Evolutionary conservation across 1,284 basidiomycete genomes (phyloP).

Genomic region (Coniophora puteana): DNA sequence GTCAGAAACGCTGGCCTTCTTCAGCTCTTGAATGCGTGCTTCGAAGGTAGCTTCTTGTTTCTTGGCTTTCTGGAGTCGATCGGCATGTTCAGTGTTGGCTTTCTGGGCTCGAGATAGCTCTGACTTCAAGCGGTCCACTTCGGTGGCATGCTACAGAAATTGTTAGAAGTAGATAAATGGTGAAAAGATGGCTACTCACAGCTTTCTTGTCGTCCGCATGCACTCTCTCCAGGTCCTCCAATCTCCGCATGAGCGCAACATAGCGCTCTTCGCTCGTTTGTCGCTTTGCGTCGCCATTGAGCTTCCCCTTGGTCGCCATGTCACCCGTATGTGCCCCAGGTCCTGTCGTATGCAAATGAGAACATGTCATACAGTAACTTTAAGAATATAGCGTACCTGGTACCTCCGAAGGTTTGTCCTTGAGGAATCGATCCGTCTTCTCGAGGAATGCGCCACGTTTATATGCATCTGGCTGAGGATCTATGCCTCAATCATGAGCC

Average conservation of each 20-base stretch:
- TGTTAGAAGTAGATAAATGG: neutral
- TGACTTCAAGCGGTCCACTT: constrained; percentile 54
- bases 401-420: constrained; percentile 36
- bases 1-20: constrained; percentile 43
- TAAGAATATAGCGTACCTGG: constrained; percentile 30
- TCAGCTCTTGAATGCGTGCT: constrained; percentile 52
- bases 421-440: constrained; percentile 46
- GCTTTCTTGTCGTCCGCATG: constrained; percentile 64
- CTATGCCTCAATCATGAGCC: constrained; percentile 17
- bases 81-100: constrained; percentile 46
- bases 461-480: constrained; percentile 43
- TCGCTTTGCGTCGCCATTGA: no score
- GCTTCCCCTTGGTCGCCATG: constrained; percentile 12
- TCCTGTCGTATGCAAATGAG: no score
- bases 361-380: neutral
- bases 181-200: constrained; percentile 37
- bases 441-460: constrained; percentile 56
- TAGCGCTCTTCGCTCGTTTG: constrained; percentile 40
- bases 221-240: constrained; percentile 63
- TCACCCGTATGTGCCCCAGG: constrained; percentile 32
- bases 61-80: constrained; percentile 57
- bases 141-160: constrained; percentile 47
- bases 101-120: constrained; percentile 52
- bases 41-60: constrained; percentile 58
- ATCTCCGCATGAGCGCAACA: constrained; percentile 52